Base-by-base conservation (phyloP, 768 basidiomycete genomes). In the Boletus subparvulus region DNA sequence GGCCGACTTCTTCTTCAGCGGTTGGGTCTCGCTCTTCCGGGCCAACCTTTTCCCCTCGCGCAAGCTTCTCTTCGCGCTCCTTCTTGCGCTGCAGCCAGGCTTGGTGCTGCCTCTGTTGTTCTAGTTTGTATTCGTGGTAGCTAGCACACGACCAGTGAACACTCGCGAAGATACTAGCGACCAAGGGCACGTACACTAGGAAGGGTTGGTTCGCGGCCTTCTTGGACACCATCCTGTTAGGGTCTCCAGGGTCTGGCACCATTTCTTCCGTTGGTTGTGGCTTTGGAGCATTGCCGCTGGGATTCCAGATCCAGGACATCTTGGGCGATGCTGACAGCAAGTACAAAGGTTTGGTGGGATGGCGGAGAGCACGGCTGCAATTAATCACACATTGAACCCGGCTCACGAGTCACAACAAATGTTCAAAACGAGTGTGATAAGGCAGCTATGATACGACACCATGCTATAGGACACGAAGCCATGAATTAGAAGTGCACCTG, bases 191-290 rank as follows among this genome's bases (percentile, higher is more conserved):
- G 61, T 76, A 93, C 85, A 84, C 84, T 30, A 95, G 81, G 73
- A 92, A 94, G 10, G 94, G 91, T 56, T 80, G 78, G 74, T 96
- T 97, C 32, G 93, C 91, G 42, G 83, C 73, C 76, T 95, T 96
- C 60, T 82, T 83, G 28, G 87, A 83, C 39, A 95, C 90, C 78
- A 83, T 81, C 62, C 89, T 81, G 55, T 81, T 78, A 3, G 86
- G 82, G 58, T 86, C 82, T 51, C 72, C 61, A 52, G 88, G 87
- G 72, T 90, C 88, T 61, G 75, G 69, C 4, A 85, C 83, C 72
- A 82, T 82, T 53, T 82, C 76, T 49, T 75, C 71, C 12, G 78
- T 65, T 40, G 75, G 61, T 32, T 76, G 78, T 28, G 72, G 74
- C 36, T 75, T 68, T 40, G 75, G 68, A 26, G 68, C 64, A 51